Percentiles rank a stretch among this genome's conserved stretches.
These are phyloP conservation scores for Phaeolepiota aurea DNA, from an alignment of 768 basidiomycete genomes.

Conservation along the genomic window DNA sequence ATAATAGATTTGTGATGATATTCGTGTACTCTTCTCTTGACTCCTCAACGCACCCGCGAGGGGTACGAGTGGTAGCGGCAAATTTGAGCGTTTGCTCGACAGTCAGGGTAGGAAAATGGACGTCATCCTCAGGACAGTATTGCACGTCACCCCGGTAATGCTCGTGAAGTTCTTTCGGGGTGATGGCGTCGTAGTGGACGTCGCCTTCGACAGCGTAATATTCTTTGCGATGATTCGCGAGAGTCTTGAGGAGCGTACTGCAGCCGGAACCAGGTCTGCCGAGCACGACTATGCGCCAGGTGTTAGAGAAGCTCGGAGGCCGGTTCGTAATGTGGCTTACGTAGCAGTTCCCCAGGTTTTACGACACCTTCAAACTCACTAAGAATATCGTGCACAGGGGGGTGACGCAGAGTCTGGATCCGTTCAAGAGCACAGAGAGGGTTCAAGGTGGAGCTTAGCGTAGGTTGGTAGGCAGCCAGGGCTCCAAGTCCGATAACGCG, in stretches of 20 bases:
- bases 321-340: constrained; percentile 38
- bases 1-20: constrained; percentile 41
- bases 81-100: constrained; percentile 72
- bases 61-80: constrained; percentile 60
- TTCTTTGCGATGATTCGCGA: constrained; percentile 67
- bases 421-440: constrained; percentile 32
- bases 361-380: constrained; percentile 58
- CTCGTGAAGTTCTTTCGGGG: constrained; percentile 51
- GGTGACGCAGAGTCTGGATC: constrained; percentile 45
- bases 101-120: constrained; percentile 80
- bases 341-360: constrained; percentile 68
- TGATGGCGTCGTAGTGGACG: constrained; percentile 70
- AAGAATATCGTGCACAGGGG: constrained; percentile 56
- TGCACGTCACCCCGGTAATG: constrained; percentile 73
- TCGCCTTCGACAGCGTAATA: constrained; percentile 64
- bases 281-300: constrained; percentile 53
- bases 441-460: constrained; percentile 56
- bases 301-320: constrained; percentile 6
- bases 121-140: constrained; percentile 80
- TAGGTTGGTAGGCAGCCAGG: constrained; percentile 43
- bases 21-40: constrained; percentile 35
- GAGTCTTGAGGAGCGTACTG: constrained; percentile 71
- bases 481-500: constrained; percentile 52
- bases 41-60: constrained; percentile 38
- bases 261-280: constrained; percentile 85